These are phyloP conservation scores for Xylaria longipes DNA, from an alignment of 495 filamentous ascomycete genomes.

Conservation along the genomic window DNA sequence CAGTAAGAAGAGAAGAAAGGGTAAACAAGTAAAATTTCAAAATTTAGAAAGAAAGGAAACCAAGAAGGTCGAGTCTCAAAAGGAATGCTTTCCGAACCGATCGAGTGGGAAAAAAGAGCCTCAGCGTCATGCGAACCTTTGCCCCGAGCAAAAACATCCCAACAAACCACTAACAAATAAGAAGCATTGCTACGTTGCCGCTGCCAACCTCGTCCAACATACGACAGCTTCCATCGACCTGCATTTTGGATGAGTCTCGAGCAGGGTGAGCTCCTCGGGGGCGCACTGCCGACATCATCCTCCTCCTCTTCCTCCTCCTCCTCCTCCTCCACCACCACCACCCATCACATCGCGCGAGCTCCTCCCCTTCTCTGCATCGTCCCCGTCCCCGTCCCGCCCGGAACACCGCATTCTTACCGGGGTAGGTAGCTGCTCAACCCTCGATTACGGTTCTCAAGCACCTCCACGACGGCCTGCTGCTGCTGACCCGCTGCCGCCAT, in stretches of 20 bases:
- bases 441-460: background rate
- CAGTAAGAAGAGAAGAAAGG: background rate
- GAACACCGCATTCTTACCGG: background rate
- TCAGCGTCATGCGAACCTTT: background rate
- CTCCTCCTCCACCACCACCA: background rate
- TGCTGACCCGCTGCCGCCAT: background rate
- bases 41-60: background rate
- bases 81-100: background rate
- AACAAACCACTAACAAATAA: background rate
- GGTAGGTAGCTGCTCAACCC: background rate
- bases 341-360: background rate
- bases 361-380: background rate
- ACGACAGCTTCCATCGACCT: background rate
- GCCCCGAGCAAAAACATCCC: background rate
- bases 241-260: slow-evolving; percentile 26
- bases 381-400: background rate
- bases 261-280: slow-evolving; percentile 27
- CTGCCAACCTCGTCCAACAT: background rate
- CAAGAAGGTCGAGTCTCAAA: background rate
- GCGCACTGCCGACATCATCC: slow-evolving; percentile 17
- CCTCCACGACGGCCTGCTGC: background rate
- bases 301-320: no score
- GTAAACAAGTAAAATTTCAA: background rate
- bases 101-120: background rate
- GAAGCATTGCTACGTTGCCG: background rate